Base-by-base conservation (phyloP, 2,329 filamentous ascomycete genomes). In the Aspergillus tamarii region DNA sequence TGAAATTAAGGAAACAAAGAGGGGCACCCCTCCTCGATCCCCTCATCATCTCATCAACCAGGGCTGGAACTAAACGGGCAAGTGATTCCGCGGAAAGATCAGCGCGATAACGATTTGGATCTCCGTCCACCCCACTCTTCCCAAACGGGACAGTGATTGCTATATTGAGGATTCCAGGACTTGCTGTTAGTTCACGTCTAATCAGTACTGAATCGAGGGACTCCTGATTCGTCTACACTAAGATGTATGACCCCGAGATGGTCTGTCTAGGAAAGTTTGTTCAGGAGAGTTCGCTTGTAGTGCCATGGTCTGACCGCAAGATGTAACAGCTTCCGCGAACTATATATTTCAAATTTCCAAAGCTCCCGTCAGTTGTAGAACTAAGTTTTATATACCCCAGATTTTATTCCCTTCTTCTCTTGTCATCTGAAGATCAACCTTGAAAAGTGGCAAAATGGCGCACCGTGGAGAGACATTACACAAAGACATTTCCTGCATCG, bases 401-500 rank as follows among this genome's bases (percentile, higher is more conserved):
- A 41, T 41, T 41, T 36, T 36, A 7, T 8, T 16, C 5, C 1
- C 7, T 8, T 19, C 39, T 8, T 19, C 6, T 19, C 36, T 19
- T 3, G 12, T 4, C 39, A 7, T 16, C 39, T 41, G 19, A n/a
- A 41, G 39, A 41, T 41, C 12, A n/a, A 41, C 16, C 3, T n/a
- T 9, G 16, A 7, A 41, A n/a, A 41, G 39, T 41, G 39, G 19
- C 39, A 41, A 41, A 41, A 77, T 77, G 75, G 73, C 76, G 23
- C 72, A 76, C 57, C 72, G 74, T 14, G 71, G 70, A 54, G 68
- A 72, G 30, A 71, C 69, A 21, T 65, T 77, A 6, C 69, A 76
- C 56, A 70, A 74, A 53, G 68, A 75, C 66, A 70, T 75, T 1
- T 70, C 64, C 62, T 74, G 66, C 58, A 77, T 77, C 30, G 72